A percentile compares a stretch with the other conserved stretches of the same genome.
phyloP scores from a whole-genome alignment of 192 early-diverging fungal genomes.

The Linnemannia exigua region DNA sequence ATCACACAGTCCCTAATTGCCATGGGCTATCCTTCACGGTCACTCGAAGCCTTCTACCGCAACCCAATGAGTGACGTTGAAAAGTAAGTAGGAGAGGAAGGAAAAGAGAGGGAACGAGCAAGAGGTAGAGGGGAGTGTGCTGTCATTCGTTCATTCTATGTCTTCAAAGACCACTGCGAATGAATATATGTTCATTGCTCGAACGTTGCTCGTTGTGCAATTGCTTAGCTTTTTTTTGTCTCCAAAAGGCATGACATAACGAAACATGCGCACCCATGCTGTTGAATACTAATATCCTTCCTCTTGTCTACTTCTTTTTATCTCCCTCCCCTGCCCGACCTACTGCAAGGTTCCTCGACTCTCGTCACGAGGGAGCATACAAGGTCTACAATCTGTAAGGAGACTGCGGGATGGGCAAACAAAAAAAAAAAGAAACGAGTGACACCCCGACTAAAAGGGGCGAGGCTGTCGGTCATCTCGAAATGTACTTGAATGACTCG shows the following conservation, averaged over 20 bases:
- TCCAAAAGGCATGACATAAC: not conserved
- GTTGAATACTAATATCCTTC: not conserved
- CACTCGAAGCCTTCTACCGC: conserved; percentile 67
- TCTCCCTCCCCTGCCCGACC: not conserved
- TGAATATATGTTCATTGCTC: not conserved
- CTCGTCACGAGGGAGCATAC: conserved; percentile 61
- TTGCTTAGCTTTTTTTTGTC: not conserved
- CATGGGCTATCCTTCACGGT: conserved; percentile 69
- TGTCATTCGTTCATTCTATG: too few relatives aligned
- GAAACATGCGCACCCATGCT: not conserved
- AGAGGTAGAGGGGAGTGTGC: too few relatives aligned
- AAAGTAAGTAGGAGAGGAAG: conserved; percentile 42
- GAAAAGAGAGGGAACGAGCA: not conserved
- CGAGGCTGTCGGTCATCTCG: conserved; percentile 10
- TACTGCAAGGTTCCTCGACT: conserved; percentile 68
- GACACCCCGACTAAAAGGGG: not conserved
- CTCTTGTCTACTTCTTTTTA: not conserved
- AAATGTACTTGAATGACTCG: not conserved
- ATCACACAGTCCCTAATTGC: conserved; percentile 69
- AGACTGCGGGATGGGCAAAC: not conserved
- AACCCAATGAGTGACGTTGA: conserved; percentile 70
- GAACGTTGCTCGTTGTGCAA: not conserved
- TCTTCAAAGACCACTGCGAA: not conserved
- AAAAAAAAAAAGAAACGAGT: not conserved
- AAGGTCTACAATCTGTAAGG: conserved; percentile 76